Percentiles rank a stretch among this genome's conserved stretches.
phyloP scores from a whole-genome alignment of 2,329 filamentous ascomycete species.

The Fusarium veterinarium region DNA sequence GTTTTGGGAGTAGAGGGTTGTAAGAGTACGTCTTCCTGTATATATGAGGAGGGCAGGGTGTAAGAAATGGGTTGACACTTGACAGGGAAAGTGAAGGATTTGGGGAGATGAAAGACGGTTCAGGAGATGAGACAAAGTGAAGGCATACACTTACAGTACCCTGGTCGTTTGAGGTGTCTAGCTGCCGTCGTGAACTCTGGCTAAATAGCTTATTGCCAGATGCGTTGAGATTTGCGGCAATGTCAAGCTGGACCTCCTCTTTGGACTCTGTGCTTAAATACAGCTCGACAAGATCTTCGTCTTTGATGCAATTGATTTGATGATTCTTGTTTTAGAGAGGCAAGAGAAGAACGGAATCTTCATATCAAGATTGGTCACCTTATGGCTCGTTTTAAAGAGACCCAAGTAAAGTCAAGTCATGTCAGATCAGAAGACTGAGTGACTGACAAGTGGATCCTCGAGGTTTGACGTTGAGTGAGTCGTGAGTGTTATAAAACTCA shows the following conservation, averaged over 20 bases:
- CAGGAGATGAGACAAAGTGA: constrained; percentile 14
- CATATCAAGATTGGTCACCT: constrained; percentile 3
- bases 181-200: constrained; percentile 28
- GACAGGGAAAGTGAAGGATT: constrained; percentile 16
- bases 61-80: constrained; percentile 10
- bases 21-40: not conserved
- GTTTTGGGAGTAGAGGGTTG: not conserved
- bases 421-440: constrained; percentile 34
- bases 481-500: constrained; percentile 3
- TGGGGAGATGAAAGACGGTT: not conserved
- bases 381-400: constrained; percentile 25
- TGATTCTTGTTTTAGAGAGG: not conserved
- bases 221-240: constrained; percentile 20
- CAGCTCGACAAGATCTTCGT: constrained; percentile 19
- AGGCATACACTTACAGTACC: constrained; percentile 29
- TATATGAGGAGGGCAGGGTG: constrained; percentile 16
- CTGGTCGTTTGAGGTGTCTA: constrained; percentile 28
- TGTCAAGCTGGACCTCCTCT: constrained; percentile 15
- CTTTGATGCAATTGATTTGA: constrained; percentile 15
- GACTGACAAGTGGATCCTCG: constrained; percentile 32
- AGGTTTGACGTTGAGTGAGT: constrained; percentile 11
- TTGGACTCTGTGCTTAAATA: constrained; percentile 11
- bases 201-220: constrained; percentile 33
- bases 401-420: constrained; percentile 24
- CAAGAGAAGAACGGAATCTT: not conserved